Evolutionary conservation across 371 early-diverging fungal species (phyloP), one percentile per base, ranked within the genome.

Genomic region (Syncephalastrum monosporum): DNA sequence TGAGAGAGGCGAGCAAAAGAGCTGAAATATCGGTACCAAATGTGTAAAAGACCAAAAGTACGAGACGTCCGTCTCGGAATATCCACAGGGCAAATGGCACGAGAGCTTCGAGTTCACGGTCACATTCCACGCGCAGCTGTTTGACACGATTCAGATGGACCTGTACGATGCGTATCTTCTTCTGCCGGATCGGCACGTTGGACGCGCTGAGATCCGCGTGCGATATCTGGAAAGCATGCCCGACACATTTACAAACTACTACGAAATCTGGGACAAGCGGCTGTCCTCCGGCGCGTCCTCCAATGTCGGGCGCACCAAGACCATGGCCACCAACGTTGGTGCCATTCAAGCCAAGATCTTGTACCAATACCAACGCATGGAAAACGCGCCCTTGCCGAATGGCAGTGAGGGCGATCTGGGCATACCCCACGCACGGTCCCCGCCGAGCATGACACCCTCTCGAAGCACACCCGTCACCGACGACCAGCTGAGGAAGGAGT

Each of bases 51-150:
- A 91, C 58, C 87, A 87, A 62, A 54, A 58, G 15, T 85, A 70
- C 57, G 82, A 86, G 60, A 86, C 92, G 0, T 85, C 90, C 1
- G 75, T 79, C 14, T 85, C 88, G 1, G 82, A 85, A 46, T 64
- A 66, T 25, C 53, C 78, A 5, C 79, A 83, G 24, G 89, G 90
- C 17, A 68, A 74, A 27, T 91, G 92, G 91, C 83, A 88, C 59
- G 89, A 86, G 57, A 78, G 80, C 1, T 92, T 92, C 62, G 88
- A 90, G 60, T 82, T 92, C 27, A 60, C 62, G 1, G 86, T 92
- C 7, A 83, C 83, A 5, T 91, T 85, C 50, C 92, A 92, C 59
- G 78, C 82, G 29, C 92, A 92, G 72, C 77, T 92, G 4, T 92
- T 92, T 68, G 90, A 88, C 42, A 81, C 84, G 8, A 57, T 74